Evolutionary conservation across 805 yeast species (phyloP), one percentile per base, ranked within the genome.

Genomic region (Maudiozyma turicensis): DNA sequence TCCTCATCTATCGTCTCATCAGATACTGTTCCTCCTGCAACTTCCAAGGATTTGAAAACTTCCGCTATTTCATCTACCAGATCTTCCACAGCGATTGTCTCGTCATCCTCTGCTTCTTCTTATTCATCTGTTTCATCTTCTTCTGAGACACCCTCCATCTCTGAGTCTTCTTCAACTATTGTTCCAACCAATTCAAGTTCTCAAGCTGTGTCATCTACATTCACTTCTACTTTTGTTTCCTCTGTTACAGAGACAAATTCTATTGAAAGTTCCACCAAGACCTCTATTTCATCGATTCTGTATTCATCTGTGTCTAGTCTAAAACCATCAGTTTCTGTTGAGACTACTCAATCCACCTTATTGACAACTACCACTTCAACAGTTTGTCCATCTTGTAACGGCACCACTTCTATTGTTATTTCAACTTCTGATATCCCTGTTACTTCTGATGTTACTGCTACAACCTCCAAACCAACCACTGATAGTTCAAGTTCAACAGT

Each of bases 91-190:
- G 15, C 46, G 14, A 42, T 38, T 33, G 31, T 13, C 11, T 6
- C 46, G 15, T 8, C 49, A 7, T 43, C 48, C 11, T 10, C 50
- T 26, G 5, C 46, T 44, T 31, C 40, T 44, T 34, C 46, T 7
- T 26, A 28, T 28, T 8, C 35, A 3, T n/a, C n/a, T 34, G n/a
- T n/a, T 11, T 34, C 37, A 11, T 14, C 26, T 38, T 39, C 42
- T 39, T 39, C 42, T 3, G 20, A n/a, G 6, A 39, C 11, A 8
- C 31, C 30, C 14, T 29, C 49, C 31, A 31, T 40, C 37, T 33
- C 40, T 8, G 8, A 30, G 31, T n/a, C 40, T 31, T 34, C 45
- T 26, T 13, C 48, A 15, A 38, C 32, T 26, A 26, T 8, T 8
- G 11, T 33, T 33, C 11, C 9, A 33, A 33, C 35, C 35, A 8